Evolutionary conservation across 768 basidiomycete genomes (phyloP).

Genomic region (Tulasnella sp.): DNA sequence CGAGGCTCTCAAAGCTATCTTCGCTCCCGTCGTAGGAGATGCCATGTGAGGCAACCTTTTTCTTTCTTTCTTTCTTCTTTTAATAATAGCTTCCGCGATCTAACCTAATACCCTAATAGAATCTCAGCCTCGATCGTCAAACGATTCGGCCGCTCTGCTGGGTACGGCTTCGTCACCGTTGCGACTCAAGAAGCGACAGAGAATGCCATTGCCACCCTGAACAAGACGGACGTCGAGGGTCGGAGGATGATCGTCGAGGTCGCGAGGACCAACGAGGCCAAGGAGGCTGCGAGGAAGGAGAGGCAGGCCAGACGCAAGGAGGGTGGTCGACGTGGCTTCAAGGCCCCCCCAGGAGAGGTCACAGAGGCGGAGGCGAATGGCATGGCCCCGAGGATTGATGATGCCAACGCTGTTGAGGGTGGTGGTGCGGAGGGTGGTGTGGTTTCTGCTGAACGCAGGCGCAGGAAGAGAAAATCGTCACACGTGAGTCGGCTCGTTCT

Average conservation of each 20-base stretch:
- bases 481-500: not conserved
- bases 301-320: slow-evolving; percentile 60
- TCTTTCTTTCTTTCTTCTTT: slow-evolving; percentile 22
- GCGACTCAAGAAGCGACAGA: slow-evolving; percentile 69
- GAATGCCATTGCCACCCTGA: slow-evolving; percentile 72
- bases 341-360: slow-evolving; percentile 79
- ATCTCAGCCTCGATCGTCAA: slow-evolving; percentile 76
- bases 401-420: slow-evolving; percentile 43
- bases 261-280: slow-evolving; percentile 83
- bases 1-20: slow-evolving; percentile 90
- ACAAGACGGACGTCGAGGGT: slow-evolving; percentile 82
- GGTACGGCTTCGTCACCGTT: slow-evolving; percentile 88
- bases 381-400: slow-evolving; percentile 31
- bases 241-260: slow-evolving; percentile 84
- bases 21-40: slow-evolving; percentile 72
- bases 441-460: slow-evolving; percentile 44
- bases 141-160: slow-evolving; percentile 75
- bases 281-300: slow-evolving; percentile 72
- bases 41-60: slow-evolving; percentile 61
- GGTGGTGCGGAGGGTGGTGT: slow-evolving; percentile 40
- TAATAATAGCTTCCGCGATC: slow-evolving; percentile 7
- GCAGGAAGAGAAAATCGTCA: slow-evolving; percentile 55
- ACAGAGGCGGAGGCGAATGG: slow-evolving; percentile 83
- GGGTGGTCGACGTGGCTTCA: slow-evolving; percentile 75
- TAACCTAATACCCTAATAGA: slow-evolving; percentile 41